Percentiles rank a stretch among this genome's conserved stretches.
These are phyloP conservation scores for Aspergillus sclerotialis DNA, from an alignment of 2,329 filamentous ascomycete genomes.

Conservation along the genomic window DNA sequence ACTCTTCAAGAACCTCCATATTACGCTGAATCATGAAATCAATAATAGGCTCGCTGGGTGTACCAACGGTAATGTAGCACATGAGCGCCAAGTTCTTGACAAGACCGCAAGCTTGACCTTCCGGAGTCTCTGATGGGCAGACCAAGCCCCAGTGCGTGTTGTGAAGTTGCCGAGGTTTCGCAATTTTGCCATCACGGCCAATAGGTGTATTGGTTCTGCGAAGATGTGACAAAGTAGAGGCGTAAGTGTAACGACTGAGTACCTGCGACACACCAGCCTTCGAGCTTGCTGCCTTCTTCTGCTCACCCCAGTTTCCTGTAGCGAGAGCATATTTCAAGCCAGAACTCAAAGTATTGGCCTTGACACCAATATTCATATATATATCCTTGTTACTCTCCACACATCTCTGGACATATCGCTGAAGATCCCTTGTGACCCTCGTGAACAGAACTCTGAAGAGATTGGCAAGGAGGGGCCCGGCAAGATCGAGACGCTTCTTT, in stretches of 20 bases:
- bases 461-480: constrained; percentile 89
- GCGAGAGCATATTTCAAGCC: constrained; percentile 94
- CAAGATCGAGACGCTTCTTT: constrained; percentile 94
- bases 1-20: constrained; percentile 96
- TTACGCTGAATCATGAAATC: constrained; percentile 94
- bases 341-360: constrained; percentile 83
- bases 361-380: constrained; percentile 83
- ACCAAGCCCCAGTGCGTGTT: constrained; percentile 98
- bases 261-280: constrained; percentile 98
- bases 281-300: constrained; percentile 93
- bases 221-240: constrained; percentile 93
- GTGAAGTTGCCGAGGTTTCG: constrained; percentile 94
- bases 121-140: constrained; percentile 93
- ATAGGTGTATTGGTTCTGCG: constrained; percentile 96
- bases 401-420: constrained; percentile 83
- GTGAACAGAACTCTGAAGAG: constrained; percentile 89
- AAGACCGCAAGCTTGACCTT: constrained; percentile 95
- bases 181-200: constrained; percentile 94
- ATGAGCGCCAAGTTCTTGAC: constrained; percentile 97
- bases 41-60: constrained; percentile 79
- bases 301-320: constrained; percentile 98
- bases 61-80: constrained; percentile 97
- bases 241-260: constrained; percentile 93
- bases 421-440: constrained; percentile 84
- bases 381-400: constrained; percentile 86